Conservation (phyloP, 2,329 filamentous ascomycete species). For the Cercospora sp. region DNA sequence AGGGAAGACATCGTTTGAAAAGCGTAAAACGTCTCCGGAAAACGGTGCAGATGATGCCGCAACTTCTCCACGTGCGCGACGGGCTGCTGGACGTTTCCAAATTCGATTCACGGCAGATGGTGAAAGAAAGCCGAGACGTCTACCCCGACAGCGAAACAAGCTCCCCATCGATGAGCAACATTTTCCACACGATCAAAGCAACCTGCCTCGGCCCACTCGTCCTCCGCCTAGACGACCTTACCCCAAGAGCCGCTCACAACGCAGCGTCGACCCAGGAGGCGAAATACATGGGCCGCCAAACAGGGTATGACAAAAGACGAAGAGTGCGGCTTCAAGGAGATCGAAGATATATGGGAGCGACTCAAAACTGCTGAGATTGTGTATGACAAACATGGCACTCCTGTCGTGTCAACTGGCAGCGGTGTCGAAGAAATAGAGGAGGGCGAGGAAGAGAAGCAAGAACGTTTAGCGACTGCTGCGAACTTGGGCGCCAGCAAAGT, state of each 20-base stretch:
- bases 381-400: neutral
- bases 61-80: neutral
- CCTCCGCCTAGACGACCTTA: neutral
- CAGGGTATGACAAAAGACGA: neutral
- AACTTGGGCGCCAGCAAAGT: neutral
- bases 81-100: neutral
- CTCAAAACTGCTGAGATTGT: neutral
- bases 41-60: neutral
- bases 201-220: neutral
- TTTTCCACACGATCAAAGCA: neutral
- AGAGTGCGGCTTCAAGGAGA: neutral
- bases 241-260: neutral
- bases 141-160: neutral
- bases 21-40: neutral
- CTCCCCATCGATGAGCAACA: neutral
- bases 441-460: neutral
- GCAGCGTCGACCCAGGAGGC: neutral
- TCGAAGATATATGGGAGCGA: neutral
- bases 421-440: neutral
- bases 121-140: neutral
- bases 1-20: neutral
- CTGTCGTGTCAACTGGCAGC: neutral
- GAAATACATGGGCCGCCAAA: neutral
- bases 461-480: neutral
- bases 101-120: neutral